A percentile compares a stretch with the other conserved stretches of the same genome.
Conservation (phyloP, 257 asterid species). For the Przewalskia tangutica region DNA sequence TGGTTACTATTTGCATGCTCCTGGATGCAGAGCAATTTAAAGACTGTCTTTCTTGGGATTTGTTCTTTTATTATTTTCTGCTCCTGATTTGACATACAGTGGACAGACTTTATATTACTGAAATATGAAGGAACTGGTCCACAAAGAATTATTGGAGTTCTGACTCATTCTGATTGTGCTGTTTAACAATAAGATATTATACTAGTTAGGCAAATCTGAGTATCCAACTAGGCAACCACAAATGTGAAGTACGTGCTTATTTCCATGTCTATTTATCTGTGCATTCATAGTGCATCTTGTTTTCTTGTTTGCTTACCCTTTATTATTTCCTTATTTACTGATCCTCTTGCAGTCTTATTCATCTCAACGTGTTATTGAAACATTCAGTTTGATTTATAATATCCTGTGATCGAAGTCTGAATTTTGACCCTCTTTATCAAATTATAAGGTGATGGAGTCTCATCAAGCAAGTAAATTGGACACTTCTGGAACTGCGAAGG, state of each 20-base stretch:
- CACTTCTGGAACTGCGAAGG: slow-evolving; percentile 88
- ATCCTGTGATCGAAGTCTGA: neutral
- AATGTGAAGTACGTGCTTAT: neutral
- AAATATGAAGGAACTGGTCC: neutral
- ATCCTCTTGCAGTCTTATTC: neutral
- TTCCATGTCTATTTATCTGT: neutral
- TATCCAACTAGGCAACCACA: neutral
- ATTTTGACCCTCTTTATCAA: neutral
- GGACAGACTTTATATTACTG: neutral
- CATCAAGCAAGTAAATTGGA: slow-evolving; percentile 92
- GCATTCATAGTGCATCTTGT: neutral
- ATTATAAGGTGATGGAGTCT: slow-evolving; percentile 71
- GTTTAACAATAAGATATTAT: neutral
- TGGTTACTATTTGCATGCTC: neutral
- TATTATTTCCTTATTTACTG: neutral
- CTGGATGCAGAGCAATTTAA: neutral
- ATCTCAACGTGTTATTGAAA: neutral
- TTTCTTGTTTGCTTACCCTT: neutral
- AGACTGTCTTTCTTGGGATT: neutral
- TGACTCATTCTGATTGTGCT: neutral
- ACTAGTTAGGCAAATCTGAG: neutral
- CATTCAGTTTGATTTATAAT: neutral
- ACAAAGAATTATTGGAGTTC: neutral
- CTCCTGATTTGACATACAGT: neutral
- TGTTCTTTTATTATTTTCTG: neutral